phyloP scores from a whole-genome alignment of 768 basidiomycete species.

The Termitomyces sp. region DNA sequence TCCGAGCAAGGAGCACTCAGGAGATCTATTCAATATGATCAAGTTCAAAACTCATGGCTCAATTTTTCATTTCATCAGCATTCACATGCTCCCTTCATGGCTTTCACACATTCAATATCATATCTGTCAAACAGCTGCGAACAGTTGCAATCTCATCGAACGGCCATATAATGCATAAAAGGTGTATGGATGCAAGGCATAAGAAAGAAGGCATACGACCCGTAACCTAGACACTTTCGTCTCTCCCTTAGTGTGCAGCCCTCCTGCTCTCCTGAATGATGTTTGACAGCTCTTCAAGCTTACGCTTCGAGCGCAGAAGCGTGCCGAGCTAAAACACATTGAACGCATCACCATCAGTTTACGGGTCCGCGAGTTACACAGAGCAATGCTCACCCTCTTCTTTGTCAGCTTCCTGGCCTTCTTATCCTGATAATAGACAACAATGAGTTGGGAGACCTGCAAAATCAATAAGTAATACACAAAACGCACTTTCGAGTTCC shows the following conservation, averaged over 20 bases:
- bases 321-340: conserved; percentile 73
- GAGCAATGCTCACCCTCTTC: conserved; percentile 75
- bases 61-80: neutral
- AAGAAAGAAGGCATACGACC: neutral
- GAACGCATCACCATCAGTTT: conserved; percentile 7
- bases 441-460: neutral
- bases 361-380: neutral
- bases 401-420: conserved; percentile 99
- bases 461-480: neutral
- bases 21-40: too few relatives aligned
- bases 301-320: conserved; percentile 96
- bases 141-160: neutral
- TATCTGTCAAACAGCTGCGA: neutral
- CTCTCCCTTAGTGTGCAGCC: conserved; percentile 37
- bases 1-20: neutral
- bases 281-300: conserved; percentile 90
- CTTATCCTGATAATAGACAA: conserved; percentile 67
- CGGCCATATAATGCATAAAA: neutral
- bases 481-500: conserved; percentile 86
- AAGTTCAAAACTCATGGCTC: too few relatives aligned
- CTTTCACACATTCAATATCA: neutral
- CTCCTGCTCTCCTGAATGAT: conserved; percentile 94
- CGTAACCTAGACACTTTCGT: neutral
- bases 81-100: too few relatives aligned
- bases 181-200: neutral